Evolutionary conservation across 257 asterid genomes (phyloP), one percentile per base, ranked within the genome.

Genomic region (Nicotiana obtusifolia): DNA sequence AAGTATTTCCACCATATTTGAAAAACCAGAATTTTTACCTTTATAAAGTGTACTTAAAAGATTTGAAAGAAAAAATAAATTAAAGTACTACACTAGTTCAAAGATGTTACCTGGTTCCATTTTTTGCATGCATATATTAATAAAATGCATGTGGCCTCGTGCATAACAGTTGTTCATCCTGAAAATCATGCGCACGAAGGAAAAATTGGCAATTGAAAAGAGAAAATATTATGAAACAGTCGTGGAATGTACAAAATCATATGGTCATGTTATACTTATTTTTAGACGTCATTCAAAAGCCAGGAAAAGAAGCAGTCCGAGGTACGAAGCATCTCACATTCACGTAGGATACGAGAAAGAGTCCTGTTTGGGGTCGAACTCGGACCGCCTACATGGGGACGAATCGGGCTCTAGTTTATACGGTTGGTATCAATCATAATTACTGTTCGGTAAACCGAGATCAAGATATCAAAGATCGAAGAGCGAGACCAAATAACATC

Each of bases 21-120:
- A 67, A 56, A 83, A 83, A 66, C 24, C 10, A 28, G 56, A 47
- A 68, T 54, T 66, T 66, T 83, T 28, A 59, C 54, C 60, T 76
- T 82, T 60, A 47, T 33, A 33, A n/a, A 9, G 52, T 10, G 80
- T 57, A 75, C 56, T 41, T 65, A 80, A 57, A 57, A 57, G 13
- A 24, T n/a, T 11, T 57, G 26, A 19, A 1, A 20, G 1, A 5
- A 56, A 17, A 56, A 56, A 30, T 30, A 30, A 30, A 30, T 30
- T 30, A 7, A 19, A 24, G 17, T 61, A 61, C 47, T 4, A 61
- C 16, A 61, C 47, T 10, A 61, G 16, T 67, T 67, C 5, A 67
- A 67, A 67, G 24, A 56, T 56, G 24, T 56, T 17, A 56, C 62
- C 62, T 56, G 62, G 64, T 20, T 59, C 30, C 28, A 20, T 20